Evolutionary conservation across 352 stramenopile species (phyloP).

Genomic region (Phytophthora chlamydospora): DNA sequence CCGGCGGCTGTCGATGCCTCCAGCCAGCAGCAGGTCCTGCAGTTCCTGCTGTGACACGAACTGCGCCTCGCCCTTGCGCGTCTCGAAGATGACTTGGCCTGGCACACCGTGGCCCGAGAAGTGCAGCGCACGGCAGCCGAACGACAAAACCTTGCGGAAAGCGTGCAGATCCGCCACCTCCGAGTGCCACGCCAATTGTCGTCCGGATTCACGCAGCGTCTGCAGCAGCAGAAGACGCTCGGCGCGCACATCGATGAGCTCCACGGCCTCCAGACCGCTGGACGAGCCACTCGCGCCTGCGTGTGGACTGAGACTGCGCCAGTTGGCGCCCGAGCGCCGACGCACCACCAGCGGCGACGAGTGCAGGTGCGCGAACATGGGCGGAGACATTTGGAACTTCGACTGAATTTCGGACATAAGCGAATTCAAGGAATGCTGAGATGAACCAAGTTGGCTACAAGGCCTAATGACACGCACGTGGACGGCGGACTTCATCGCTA

Average conservation of each 20-base stretch:
- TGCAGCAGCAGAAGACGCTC: slow-evolving; percentile 79
- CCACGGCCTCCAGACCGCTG: slow-evolving; percentile 71
- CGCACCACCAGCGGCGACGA: slow-evolving; percentile 84
- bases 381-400: slow-evolving; percentile 18
- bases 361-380: slow-evolving; percentile 85
- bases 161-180: slow-evolving; percentile 83
- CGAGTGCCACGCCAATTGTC: slow-evolving; percentile 74
- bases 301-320: slow-evolving; percentile 58
- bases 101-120: slow-evolving; percentile 83
- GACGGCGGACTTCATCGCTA: no score
- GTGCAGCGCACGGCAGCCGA: slow-evolving; percentile 76
- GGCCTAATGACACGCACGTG: not conserved
- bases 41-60: slow-evolving; percentile 86
- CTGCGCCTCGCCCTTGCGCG: slow-evolving; percentile 78
- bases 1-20: slow-evolving; percentile 46
- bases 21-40: slow-evolving; percentile 72
- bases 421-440: not conserved
- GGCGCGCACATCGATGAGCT: slow-evolving; percentile 85
- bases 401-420: not conserved
- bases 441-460: not conserved
- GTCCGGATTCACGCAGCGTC: slow-evolving; percentile 70
- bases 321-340: slow-evolving; percentile 59
- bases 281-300: slow-evolving; percentile 12
- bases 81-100: slow-evolving; percentile 85
- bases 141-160: slow-evolving; percentile 82